These are phyloP conservation scores for Wallacemonas sp. DNA, from an alignment of 208 protist species.

Conservation along the genomic window DNA sequence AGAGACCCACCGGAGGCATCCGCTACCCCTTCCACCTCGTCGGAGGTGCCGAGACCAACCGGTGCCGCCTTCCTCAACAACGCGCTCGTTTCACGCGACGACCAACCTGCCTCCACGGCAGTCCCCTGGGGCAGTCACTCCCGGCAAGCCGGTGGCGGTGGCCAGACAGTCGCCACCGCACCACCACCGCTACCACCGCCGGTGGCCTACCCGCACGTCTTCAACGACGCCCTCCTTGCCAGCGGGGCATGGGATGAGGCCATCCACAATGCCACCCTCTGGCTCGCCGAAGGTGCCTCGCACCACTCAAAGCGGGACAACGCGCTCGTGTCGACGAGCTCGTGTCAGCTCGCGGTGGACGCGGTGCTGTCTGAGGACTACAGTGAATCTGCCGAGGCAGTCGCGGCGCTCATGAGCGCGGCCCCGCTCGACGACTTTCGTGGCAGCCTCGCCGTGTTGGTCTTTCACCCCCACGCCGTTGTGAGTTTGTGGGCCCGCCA, in stretches of 20 bases:
- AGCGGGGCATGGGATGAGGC: neutral
- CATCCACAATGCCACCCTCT: conserved; percentile 9
- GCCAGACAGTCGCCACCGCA: neutral
- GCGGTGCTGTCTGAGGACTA: neutral
- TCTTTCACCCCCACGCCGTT: conserved; percentile 36
- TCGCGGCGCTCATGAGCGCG: neutral
- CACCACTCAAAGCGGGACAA: conserved; percentile 11
- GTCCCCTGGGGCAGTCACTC: neutral
- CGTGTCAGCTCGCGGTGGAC: neutral
- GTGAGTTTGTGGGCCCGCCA: conserved; percentile 34
- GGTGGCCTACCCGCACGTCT: neutral
- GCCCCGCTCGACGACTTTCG: conserved; percentile 14
- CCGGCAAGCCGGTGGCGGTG: too few relatives aligned
- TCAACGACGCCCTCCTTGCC: neutral
- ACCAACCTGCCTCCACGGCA: neutral
- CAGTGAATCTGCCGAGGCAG: neutral
- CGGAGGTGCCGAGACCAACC: too few relatives aligned
- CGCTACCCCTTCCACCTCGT: too few relatives aligned
- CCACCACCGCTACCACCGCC: too few relatives aligned
- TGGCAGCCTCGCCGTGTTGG: conserved; percentile 32
- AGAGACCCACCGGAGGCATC: too few relatives aligned
- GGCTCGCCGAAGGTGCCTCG: conserved; percentile 27
- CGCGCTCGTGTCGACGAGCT: conserved; percentile 3
- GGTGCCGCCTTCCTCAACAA: neutral
- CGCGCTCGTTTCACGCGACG: neutral